A percentile compares a stretch with the other conserved stretches of the same genome.
phyloP scores from a whole-genome alignment of 2,329 filamentous ascomycete species.

The Aspergillus awamori region DNA sequence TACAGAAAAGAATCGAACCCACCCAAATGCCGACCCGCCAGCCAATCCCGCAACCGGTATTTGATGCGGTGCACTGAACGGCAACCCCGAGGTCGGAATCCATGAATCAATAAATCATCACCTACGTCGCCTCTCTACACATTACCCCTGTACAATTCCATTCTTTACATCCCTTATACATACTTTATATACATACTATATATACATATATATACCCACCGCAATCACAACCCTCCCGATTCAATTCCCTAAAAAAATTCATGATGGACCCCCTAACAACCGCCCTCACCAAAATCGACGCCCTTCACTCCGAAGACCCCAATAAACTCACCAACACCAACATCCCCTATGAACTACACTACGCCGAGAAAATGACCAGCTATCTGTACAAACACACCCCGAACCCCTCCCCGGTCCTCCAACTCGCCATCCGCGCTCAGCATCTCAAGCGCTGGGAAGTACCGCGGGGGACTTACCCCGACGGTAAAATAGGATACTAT shows the following conservation, averaged over 20 bases:
- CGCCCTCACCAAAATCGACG: constrained; percentile 71
- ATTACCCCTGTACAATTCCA: neutral
- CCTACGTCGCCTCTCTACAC: neutral
- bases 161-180: too few relatives aligned
- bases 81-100: neutral
- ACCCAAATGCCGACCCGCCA: neutral
- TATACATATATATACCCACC: neutral
- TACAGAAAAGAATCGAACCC: too few relatives aligned
- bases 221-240: neutral
- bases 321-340: constrained; percentile 47
- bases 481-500: constrained; percentile 75
- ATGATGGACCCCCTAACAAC: constrained; percentile 39
- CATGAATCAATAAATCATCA: neutral
- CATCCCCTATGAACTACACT: constrained; percentile 78
- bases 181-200: neutral
- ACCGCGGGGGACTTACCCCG: constrained; percentile 71
- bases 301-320: constrained; percentile 70
- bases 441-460: constrained; percentile 87
- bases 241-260: neutral
- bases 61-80: neutral
- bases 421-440: constrained; percentile 78
- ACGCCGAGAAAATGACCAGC: constrained; percentile 75
- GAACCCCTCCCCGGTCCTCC: constrained; percentile 66
- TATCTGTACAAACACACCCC: constrained; percentile 68
- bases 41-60: neutral